Base-by-base conservation (phyloP, 2,329 filamentous ascomycete species). In the Allantophomopsis lycopodina region DNA sequence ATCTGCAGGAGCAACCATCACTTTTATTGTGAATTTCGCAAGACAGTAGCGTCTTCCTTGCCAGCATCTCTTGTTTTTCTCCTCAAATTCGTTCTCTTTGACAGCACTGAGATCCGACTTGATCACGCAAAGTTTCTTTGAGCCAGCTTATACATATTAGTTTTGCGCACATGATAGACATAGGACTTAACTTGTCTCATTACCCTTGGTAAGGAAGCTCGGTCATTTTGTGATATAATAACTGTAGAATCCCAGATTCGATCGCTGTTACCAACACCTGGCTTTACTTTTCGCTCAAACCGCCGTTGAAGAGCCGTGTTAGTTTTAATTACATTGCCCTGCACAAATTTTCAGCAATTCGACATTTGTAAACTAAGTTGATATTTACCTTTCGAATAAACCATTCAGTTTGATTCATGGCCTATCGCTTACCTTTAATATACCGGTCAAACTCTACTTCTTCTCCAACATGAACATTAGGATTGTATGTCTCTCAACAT, bases 1-100 rank as follows among this genome's bases (percentile, higher is more conserved):
- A 41, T 78, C 73, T 0, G 74, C 66, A 1, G 69, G 64, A 1
- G 69, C 71, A 3, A 71, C 65, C 30, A 73, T 59, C 4, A 73
- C 69, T 40, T 71, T 64, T 0, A 77, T 63, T 37, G 71, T 67
- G 38, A 66, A 66, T 6, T 53, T 53, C 35, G 59, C 63, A 4
- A 62, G 45, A 34, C 60, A 65, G 40, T 56, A 66, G 32, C 52
- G 58, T 7, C 60, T 56, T 13, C 50, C 52, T 7, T 48, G 48
- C 38, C 61, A 58, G n/a, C n/a, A n/a, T 3, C 57, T 44, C 35
- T 62, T 61, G 35, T 61, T 48, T 42, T 60, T 63, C 30, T 53
- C 45, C 0, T 59, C 45, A 15, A 66, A 54, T 35, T 65, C 56
- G 12, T 55, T 46, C 38, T 65, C 56, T 18, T 56, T 46, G 3